Evolutionary conservation across 208 protist species (phyloP).

Genomic region (Trypanosoma cruzi): DNA sequence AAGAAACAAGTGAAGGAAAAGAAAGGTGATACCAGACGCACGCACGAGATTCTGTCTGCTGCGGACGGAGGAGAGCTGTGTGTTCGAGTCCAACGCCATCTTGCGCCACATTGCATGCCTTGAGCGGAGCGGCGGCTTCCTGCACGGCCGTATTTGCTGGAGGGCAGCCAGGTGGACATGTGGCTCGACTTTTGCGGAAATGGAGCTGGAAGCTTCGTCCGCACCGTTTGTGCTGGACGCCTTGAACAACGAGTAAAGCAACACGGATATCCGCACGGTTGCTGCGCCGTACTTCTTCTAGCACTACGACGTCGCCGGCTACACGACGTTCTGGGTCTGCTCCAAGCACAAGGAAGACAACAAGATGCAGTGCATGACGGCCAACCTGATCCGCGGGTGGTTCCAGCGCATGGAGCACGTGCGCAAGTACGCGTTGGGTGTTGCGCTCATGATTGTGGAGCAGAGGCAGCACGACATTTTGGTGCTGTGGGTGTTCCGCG

Average conservation of each 20-base stretch:
- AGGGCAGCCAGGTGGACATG: too few species aligned
- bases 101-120: constrained; percentile 78
- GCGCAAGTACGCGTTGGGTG: too few species aligned
- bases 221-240: constrained; percentile 72
- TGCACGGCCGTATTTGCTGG: too few species aligned
- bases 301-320: constrained; percentile 64
- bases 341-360: too few species aligned
- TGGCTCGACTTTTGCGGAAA: constrained; percentile 67
- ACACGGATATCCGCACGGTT: too few species aligned
- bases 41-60: constrained; percentile 63
- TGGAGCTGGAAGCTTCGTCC: constrained; percentile 59
- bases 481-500: too few species aligned
- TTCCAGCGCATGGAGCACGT: constrained; percentile 89
- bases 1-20: neutral
- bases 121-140: too few species aligned
- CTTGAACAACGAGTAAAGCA: constrained; percentile 82
- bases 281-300: constrained; percentile 80
- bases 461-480: too few species aligned
- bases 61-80: constrained; percentile 75
- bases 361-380: constrained; percentile 89
- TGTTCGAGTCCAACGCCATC: constrained; percentile 91
- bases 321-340: constrained; percentile 76
- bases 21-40: too few species aligned
- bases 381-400: constrained; percentile 80
- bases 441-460: too few species aligned